Conservation (phyloP, 257 asterid genomes). For the Coffea canephora region DNA sequence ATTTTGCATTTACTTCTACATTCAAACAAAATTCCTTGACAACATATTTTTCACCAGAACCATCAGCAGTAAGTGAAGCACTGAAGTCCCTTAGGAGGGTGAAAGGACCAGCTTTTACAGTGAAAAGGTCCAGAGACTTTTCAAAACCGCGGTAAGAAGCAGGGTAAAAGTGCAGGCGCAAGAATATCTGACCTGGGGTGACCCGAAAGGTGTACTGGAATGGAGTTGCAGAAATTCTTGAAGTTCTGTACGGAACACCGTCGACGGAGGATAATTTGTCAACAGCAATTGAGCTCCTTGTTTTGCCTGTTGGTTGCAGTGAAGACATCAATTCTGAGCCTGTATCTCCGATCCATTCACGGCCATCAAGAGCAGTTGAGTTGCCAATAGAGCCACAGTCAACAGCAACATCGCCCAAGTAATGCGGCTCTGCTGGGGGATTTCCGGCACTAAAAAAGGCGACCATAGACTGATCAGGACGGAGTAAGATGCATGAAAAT, state of each 20-base stretch:
- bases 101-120: constrained; percentile 18
- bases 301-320: constrained; percentile 1
- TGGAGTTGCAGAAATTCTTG: constrained; percentile 9
- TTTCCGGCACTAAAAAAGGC: background rate
- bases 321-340: background rate
- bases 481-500: background rate
- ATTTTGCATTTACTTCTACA: constrained; percentile 21
- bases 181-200: constrained; percentile 22
- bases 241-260: constrained; percentile 12
- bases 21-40: constrained; percentile 48
- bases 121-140: constrained; percentile 18
- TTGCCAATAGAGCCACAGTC: constrained; percentile 13
- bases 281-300: constrained; percentile 2
- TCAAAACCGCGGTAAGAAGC: constrained; percentile 18
- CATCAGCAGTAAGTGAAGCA: constrained; percentile 29
- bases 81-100: constrained; percentile 23
- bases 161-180: constrained; percentile 25
- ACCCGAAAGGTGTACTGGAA: constrained; percentile 20
- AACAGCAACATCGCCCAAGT: constrained; percentile 1
- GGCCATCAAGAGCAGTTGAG: constrained; percentile 7
- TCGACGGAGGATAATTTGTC: constrained; percentile 6
- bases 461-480: background rate
- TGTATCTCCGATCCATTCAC: constrained; percentile 18
- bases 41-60: constrained; percentile 29
- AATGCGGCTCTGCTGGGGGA: background rate